Base-by-base conservation (phyloP, 306 rosid species). In the Leucaena leucocephala region DNA sequence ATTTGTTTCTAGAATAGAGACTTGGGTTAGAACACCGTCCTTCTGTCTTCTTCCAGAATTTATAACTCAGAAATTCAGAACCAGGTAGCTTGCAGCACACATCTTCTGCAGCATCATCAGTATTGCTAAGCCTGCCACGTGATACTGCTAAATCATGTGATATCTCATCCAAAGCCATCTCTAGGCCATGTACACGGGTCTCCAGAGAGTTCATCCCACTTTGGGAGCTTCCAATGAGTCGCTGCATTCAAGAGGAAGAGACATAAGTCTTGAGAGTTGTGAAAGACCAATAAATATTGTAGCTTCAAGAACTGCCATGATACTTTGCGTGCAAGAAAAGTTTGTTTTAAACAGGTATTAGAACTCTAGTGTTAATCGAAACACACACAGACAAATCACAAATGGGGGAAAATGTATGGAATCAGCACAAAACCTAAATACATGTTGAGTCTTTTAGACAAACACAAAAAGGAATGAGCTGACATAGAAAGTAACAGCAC, bases 11-110 rank as follows among this genome's bases (percentile, higher is more conserved):
- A 7, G 85, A 75, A 82, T 91, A 77, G 80, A 89, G 65, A 80
- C 89, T 88, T 75, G 92, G 69, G 58, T 84, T 39, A 75, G 88
- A 79, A 85, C 80, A 89, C 63, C 88, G 86, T 76, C 88, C 88
- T 72, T 90, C 96, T 17, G 93, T 80, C 85, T 88, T 88, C 74
- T 86, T 91, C 99, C 99, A 89, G 86, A 95, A 90, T 86, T 91
- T 93, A 83, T 93, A 90, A 80, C 97, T 95, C 89, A 90, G 78
- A 80, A 93, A 95, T 46, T 93, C 98, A 66, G 97, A 83, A 78
- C 96, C 98, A 35, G 96, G 98, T 81, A 91, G 89, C 85, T 83
- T 93, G 88, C 96, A 93, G 82, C 99, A 95, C n/a, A 80, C 87
- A 80, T 91, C 91, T 76, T 89, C 93, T 42, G 91, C 83, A 67